Base-by-base conservation (phyloP, 495 filamentous ascomycete species). In the Aspergillus ellipticus region DNA sequence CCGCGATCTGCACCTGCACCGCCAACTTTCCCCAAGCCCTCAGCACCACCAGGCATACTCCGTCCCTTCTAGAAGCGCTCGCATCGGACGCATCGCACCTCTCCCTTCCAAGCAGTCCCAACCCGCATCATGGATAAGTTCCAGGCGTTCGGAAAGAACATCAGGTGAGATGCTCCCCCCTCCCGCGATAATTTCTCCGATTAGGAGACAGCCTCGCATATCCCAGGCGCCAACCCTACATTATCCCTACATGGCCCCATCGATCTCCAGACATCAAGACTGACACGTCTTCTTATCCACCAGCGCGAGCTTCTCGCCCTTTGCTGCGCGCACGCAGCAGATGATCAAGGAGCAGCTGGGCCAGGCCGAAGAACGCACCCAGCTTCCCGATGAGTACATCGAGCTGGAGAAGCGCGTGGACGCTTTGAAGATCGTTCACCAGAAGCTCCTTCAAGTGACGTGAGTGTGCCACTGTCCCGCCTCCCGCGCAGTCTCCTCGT, bases 391-490 rank as follows among this genome's bases (percentile, higher is more conserved):
- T 64, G 95, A 97, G 68, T 98, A 97, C 72, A 87, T 97, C 66
- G 92, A 97, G 74, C 89, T 98, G 49, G 94, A 98, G 85, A 97
- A 96, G 81, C 86, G 95, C 59, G 90, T 98, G 69, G 94, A 98
- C 85, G 94, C 94, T 57, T 79, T 98, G 67, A 97, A 96, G 81
- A 86, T 89, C 64, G 93, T 94, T 37, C 94, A 98, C 69, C 90
- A 96, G 77, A 94, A 96, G 80, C 87, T 98, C 75, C 84, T 98
- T 42, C 83, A 89, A 53, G 95, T 97, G 68, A 97, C 94, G 92
- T 97, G 79, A 70, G 91, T 20, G 91, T 20, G 26, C 49, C 22
- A 7, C 15, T 24, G 15, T 10, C n/a, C n/a, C n/a, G n/a, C n/a
- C 28, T 35, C 37, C 26, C 13, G 22, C 16, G 19, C 2, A 20